Evolutionary conservation across 2,329 filamentous ascomycete genomes (phyloP).

Genomic region (Myriangium duriaei): DNA sequence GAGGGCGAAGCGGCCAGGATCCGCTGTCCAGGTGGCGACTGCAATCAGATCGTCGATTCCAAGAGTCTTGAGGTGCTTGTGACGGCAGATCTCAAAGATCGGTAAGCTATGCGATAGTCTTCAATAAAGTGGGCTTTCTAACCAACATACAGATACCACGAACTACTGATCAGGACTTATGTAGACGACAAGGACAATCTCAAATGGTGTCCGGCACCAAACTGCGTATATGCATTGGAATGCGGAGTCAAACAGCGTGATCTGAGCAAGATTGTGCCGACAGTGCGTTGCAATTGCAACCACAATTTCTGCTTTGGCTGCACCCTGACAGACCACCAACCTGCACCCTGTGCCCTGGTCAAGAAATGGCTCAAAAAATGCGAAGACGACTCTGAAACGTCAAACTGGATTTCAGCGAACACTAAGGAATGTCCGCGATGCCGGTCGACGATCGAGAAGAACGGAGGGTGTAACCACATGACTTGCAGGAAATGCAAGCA

Average conservation of each 20-base stretch:
- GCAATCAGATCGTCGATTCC: constrained; percentile 82
- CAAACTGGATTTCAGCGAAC: constrained; percentile 98
- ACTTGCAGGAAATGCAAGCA: constrained; percentile 91
- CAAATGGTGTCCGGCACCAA: constrained; percentile 97
- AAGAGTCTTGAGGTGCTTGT: constrained; percentile 71
- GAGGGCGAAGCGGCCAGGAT: constrained; percentile 93
- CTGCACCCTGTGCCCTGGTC: constrained; percentile 78
- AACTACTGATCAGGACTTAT: constrained; percentile 82
- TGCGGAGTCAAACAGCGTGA: constrained; percentile 82
- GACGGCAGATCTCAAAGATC: constrained; percentile 41
- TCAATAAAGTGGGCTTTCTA: constrained; percentile 1
- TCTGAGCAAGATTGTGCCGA: constrained; percentile 72
- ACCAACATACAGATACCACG: constrained; percentile 54
- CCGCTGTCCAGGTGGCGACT: constrained; percentile 79
- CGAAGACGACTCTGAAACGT: constrained; percentile 93
- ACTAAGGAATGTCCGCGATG: constrained; percentile 97
- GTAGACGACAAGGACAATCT: constrained; percentile 93
- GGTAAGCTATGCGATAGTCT: constrained; percentile 27
- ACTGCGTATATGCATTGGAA: constrained; percentile 86
- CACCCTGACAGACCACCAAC: constrained; percentile 78
- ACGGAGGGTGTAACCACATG: constrained; percentile 96
- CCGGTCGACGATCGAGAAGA: constrained; percentile 96
- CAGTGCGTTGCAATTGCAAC: constrained; percentile 73
- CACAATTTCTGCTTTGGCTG: constrained; percentile 94
- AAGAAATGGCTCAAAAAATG: constrained; percentile 98